Base-by-base conservation (phyloP, 148 eudicot species). In the Simmondsia chinensis region DNA sequence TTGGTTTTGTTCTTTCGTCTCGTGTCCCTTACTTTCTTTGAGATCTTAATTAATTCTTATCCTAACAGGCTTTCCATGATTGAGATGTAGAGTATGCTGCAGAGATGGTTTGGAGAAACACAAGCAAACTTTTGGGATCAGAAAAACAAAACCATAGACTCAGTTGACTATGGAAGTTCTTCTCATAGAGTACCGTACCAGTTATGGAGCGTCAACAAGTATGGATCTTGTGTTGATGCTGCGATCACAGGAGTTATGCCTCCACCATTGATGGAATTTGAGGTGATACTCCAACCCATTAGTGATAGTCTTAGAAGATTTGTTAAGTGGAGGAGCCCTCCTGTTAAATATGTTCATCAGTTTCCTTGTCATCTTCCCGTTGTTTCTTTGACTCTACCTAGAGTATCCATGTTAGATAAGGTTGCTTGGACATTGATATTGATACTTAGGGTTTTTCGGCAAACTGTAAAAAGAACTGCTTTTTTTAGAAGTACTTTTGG, bases 241-340 rank as follows among this genome's bases (percentile, higher is more conserved):
- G 95, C 97, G 43, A 77, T 91, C 48, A 82, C 95, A 32, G 94
- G 97, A 34, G 30, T 91, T 16, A 91, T 91, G 95, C 95, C 95
- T 5, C 97, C 97, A 34, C 97, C 97, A 23, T 46, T 91, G 15
- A 43, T 91, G 80, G 95, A 89, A 68, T 44, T 81, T 47, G 93
- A 81, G 95, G 97, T 84, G 61, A 32, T 43, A 20, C n/a, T n/a
- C n/a, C n/a, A n/a, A n/a, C n/a, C n/a, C n/a, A n/a, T n/a, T n/a
- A n/a, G n/a, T n/a, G n/a, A n/a, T n/a, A n/a, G n/a, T n/a, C n/a
- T n/a, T n/a, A n/a, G n/a, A n/a, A n/a, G n/a, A n/a, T n/a, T n/a
- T n/a, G n/a, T n/a, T n/a, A n/a, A n/a, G n/a, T n/a, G n/a, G n/a
- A n/a, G n/a, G n/a, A n/a, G n/a, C n/a, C n/a, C n/a, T n/a, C n/a